A percentile compares a stretch with the other conserved stretches of the same genome.
phyloP scores from a whole-genome alignment of 495 filamentous ascomycete species.

The Daldinia decipiens region DNA sequence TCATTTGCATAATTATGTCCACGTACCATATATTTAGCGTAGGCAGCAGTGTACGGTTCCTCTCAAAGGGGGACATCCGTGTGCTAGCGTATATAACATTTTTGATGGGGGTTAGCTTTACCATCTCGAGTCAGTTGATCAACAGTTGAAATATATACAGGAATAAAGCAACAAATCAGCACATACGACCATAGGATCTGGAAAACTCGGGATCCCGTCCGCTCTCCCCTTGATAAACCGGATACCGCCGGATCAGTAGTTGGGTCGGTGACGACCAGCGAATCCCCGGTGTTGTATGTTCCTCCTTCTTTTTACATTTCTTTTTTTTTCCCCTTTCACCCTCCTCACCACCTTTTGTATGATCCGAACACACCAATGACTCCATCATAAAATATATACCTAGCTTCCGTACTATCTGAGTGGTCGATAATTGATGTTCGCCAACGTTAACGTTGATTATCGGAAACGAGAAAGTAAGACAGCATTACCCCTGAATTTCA shows the following conservation, averaged over 20 bases:
- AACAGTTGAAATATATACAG: neutral
- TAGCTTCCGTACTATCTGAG: no score
- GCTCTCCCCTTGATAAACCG: conserved; percentile 60
- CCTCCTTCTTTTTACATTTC: no score
- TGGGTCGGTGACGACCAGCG: conserved; percentile 62
- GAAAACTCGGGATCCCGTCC: conserved; percentile 62
- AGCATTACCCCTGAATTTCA: neutral
- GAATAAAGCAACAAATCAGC: neutral
- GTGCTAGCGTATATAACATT: neutral
- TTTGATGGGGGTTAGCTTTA: neutral
- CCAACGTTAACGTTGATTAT: no score
- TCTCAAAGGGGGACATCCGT: neutral
- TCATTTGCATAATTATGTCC: neutral
- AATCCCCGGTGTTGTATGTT: conserved; percentile 60
- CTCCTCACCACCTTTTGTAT: no score
- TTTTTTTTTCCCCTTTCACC: no score
- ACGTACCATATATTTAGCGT: neutral
- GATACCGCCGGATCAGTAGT: conserved; percentile 57
- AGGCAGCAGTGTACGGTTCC: neutral
- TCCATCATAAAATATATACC: no score
- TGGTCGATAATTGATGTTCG: no score
- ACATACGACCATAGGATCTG: conserved; percentile 59
- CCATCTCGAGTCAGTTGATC: neutral
- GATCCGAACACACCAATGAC: no score
- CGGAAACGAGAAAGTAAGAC: neutral